Base-by-base conservation (phyloP, 768 basidiomycete genomes). In the Infundibulicybe gibba region DNA sequence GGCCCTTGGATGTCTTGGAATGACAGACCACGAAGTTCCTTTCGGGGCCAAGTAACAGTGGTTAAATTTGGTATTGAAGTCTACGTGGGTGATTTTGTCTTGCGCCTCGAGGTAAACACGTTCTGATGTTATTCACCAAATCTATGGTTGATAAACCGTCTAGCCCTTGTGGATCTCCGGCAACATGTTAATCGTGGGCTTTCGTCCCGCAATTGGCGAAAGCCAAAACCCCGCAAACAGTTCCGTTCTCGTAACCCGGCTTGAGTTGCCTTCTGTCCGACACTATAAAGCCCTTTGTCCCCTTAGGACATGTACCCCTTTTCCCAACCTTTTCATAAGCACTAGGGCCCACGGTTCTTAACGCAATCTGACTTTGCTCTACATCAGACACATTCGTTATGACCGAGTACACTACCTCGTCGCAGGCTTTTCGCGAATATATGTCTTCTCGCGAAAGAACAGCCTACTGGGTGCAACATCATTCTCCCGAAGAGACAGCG, bases 371-470 rank as follows among this genome's bases (percentile, higher is more conserved):
- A 34, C 42, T 48, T 45, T 40, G 45, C 50, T 49, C 46, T 37
- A 47, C 32, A 38, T 14, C 45, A 41, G 40, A 30, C 38, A 34
- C 47, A 43, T 51, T 41, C 44, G 45, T 49, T 52, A 85, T 87
- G 84, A 81, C 83, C 45, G 83, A 83, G 66, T 83, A 81, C 61
- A 74, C 76, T 0, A 69, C 73, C 39, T 79, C 79, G 37, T 75
- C 83, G 1, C 77, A 81, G 51, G 77, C 81, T 40, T 64, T 78
- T 40, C 72, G 74, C 42, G 75, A 80, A 58, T 84, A 74, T 59
- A 72, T 79, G 67, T 69, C 68, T 45, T 68, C 85, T 51, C 77
- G 75, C 41, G 75, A 84, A 20, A 76, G 87, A 41, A 87, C 84
- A 4, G 74, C 76, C 20, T 58, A 74, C 59, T 90, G 87, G 87